Conservation (phyloP, 176 grass and related monocot genomes). For the Avena atlantica region DNA sequence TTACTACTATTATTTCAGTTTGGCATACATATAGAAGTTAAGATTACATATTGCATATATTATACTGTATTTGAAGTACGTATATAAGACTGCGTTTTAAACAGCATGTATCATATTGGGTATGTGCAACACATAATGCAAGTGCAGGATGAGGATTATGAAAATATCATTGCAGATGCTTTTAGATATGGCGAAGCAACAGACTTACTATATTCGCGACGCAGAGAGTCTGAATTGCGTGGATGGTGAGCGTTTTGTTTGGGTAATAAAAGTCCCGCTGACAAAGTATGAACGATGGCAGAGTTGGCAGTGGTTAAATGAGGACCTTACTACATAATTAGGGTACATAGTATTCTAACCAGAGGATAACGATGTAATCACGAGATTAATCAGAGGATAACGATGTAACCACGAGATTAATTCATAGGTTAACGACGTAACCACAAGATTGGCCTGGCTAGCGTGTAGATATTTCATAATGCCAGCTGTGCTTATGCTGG, state of each 20-base stretch:
- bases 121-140: neutral
- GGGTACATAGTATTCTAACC: neutral
- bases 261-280: neutral
- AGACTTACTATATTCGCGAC: constrained; percentile 2
- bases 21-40: neutral
- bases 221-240: neutral
- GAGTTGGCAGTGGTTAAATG: constrained; percentile 12
- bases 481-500: neutral
- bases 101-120: neutral
- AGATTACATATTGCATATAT: neutral
- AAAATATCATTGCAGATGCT: neutral
- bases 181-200: neutral
- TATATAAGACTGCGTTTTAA: neutral
- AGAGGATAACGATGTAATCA: constrained; percentile 12
- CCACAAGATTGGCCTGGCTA: neutral
- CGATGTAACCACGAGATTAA: neutral
- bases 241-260: neutral
- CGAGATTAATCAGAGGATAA: neutral
- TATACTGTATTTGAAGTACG: neutral
- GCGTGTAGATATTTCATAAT: neutral
- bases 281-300: neutral
- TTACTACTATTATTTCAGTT: neutral
- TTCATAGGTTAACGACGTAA: neutral
- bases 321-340: neutral
- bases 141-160: neutral